These are phyloP conservation scores for Verbena officinalis DNA, from an alignment of 257 asterid genomes.

Conservation along the genomic window DNA sequence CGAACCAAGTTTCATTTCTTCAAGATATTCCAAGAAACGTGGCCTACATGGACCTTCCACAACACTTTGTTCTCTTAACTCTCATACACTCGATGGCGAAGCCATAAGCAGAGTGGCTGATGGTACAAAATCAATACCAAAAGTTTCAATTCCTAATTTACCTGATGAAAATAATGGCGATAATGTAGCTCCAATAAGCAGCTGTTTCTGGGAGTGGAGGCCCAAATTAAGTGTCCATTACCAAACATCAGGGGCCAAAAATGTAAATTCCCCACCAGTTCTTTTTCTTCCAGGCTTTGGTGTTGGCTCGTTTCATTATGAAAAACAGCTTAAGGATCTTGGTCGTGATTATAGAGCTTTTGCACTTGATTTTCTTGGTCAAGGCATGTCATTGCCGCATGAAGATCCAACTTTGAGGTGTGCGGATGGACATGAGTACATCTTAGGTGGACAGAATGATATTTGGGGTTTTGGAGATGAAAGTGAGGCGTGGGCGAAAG, in stretches of 20 bases:
- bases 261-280: constrained; percentile 70
- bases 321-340: constrained; percentile 87
- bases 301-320: constrained; percentile 94
- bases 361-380: constrained; percentile 92
- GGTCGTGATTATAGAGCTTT: constrained; percentile 79
- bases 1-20: constrained; percentile 28
- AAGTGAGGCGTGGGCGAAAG: constrained; percentile 84
- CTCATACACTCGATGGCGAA: constrained; percentile 59
- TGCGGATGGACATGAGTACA: constrained; percentile 29
- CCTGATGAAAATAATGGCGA: constrained; percentile 63
- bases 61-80: constrained; percentile 37
- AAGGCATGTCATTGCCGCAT: constrained; percentile 80
- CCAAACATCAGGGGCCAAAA: constrained; percentile 74
- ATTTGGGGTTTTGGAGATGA: constrained; percentile 94
- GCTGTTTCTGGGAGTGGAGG: constrained; percentile 87
- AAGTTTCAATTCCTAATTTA: constrained; percentile 74
- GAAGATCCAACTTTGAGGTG: constrained; percentile 74
- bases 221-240: constrained; percentile 80
- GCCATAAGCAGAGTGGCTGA: constrained; percentile 34
- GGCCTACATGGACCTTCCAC: constrained; percentile 22
- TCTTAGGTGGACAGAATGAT: constrained; percentile 40
- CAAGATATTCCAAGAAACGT: constrained; percentile 40
- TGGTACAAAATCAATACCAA: constrained; percentile 47
- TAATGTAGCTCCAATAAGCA: constrained; percentile 51
- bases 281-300: constrained; percentile 98